Percentiles rank a stretch among this genome's conserved stretches.
phyloP scores from a whole-genome alignment of 495 filamentous ascomycete species.

The Tetracladium setigerum region DNA sequence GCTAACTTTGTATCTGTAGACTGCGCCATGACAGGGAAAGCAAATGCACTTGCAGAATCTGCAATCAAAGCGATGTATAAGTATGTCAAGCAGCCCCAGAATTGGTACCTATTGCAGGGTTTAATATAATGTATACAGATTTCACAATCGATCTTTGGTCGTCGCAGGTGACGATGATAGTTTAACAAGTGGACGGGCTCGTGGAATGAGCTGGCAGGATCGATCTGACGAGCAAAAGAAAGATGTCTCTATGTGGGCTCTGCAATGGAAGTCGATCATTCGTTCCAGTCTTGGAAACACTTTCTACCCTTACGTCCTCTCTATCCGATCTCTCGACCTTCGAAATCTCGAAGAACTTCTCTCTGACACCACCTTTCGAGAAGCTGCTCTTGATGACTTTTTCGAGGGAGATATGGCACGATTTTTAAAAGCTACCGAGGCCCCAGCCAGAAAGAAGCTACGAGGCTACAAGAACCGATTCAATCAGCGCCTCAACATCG shows the following conservation, averaged over 20 bases:
- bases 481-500: constrained; percentile 9
- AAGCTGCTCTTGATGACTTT: constrained; percentile 34
- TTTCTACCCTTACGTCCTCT: constrained; percentile 60
- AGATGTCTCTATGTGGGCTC: constrained; percentile 39
- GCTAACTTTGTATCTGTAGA: neutral
- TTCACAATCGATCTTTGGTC: constrained; percentile 8
- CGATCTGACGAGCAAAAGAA: constrained; percentile 28
- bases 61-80: constrained; percentile 58
- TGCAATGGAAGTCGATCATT: constrained; percentile 63
- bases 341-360: constrained; percentile 52
- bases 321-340: constrained; percentile 56
- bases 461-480: constrained; percentile 5
- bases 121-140: neutral
- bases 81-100: constrained; percentile 29
- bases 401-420: constrained; percentile 39
- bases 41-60: constrained; percentile 37
- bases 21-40: constrained; percentile 40
- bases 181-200: constrained; percentile 14
- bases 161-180: constrained; percentile 8
- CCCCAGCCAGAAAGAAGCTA: constrained; percentile 19
- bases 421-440: constrained; percentile 18
- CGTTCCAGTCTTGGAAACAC: constrained; percentile 57
- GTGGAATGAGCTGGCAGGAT: constrained; percentile 18
- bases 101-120: neutral
- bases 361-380: constrained; percentile 38